These are phyloP conservation scores for Aspergillus jensenii DNA, from an alignment of 2,329 filamentous ascomycete genomes.

Conservation along the genomic window DNA sequence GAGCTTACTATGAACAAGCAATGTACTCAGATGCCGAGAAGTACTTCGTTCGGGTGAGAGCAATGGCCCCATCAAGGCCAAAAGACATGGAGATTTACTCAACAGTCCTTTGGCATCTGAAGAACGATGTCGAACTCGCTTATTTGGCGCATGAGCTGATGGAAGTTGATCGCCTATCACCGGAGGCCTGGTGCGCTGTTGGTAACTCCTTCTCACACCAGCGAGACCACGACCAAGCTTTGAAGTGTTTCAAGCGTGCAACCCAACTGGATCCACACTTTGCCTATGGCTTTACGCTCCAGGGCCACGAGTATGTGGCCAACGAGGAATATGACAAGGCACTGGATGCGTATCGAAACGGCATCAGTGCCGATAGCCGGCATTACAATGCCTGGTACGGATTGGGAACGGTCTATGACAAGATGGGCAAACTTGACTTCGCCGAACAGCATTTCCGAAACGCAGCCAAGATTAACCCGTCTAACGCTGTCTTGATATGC, in stretches of 20 bases:
- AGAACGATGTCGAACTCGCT: conserved; percentile 85
- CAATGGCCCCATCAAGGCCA: conserved; percentile 75
- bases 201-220: conserved; percentile 94
- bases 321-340: conserved; percentile 99
- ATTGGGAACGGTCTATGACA: conserved; percentile 76
- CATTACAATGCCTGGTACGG: conserved; percentile 99
- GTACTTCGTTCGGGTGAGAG: conserved; percentile 76
- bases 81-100: conserved; percentile 99
- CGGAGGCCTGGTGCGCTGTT: conserved; percentile 92
- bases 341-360: conserved; percentile 78
- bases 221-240: conserved; percentile 88
- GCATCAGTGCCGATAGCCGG: conserved; percentile 79
- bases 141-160: conserved; percentile 89
- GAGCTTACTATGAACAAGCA: conserved; percentile 87
- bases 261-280: conserved; percentile 88
- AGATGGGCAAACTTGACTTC: conserved; percentile 85
- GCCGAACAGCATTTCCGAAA: conserved; percentile 89
- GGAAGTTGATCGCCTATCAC: conserved; percentile 82
- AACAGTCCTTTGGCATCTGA: conserved; percentile 97
- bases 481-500: conserved; percentile 87
- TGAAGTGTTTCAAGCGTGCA: conserved; percentile 91
- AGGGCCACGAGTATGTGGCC: conserved; percentile 91
- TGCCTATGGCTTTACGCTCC: conserved; percentile 91
- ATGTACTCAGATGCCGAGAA: conserved; percentile 84
- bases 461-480: conserved; percentile 86